Conservation (phyloP, 73 alveolate genomes). For the Paramecium pentaurelia region DNA sequence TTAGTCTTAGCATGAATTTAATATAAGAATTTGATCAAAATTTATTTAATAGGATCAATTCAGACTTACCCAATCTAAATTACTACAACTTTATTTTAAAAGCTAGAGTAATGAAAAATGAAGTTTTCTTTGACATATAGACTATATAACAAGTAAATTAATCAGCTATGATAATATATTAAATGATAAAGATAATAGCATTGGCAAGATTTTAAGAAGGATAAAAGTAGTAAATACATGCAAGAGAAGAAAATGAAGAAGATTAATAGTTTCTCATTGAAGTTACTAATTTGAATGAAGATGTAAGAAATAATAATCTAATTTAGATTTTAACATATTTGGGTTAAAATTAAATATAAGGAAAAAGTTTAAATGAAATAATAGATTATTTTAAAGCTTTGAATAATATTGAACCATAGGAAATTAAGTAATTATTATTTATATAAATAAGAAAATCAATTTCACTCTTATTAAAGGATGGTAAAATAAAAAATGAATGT, state of each 20-base stretch:
- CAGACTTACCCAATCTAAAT: background rate
- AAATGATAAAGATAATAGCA: background rate
- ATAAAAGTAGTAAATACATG: background rate
- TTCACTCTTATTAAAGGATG: background rate
- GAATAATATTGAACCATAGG: background rate
- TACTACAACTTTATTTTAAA: background rate
- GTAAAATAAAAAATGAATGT: background rate
- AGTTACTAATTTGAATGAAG: background rate
- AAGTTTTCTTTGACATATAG: background rate
- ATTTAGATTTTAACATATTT: background rate
- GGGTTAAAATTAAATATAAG: background rate
- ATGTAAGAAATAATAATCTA: background rate
- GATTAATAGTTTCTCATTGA: background rate
- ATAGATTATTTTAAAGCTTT: background rate
- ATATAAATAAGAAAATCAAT: background rate
- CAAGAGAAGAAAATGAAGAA: background rate
- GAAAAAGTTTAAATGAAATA: background rate
- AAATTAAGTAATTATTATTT: background rate
- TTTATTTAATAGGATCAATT: background rate
- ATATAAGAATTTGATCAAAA: background rate
- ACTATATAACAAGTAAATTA: background rate
- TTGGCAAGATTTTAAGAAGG: background rate
- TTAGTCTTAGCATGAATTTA: background rate
- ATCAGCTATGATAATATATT: background rate
- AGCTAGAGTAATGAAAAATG: background rate